Base-by-base conservation (phyloP, 148 eudicot genomes). In the Salicornia ramosissima region DNA sequence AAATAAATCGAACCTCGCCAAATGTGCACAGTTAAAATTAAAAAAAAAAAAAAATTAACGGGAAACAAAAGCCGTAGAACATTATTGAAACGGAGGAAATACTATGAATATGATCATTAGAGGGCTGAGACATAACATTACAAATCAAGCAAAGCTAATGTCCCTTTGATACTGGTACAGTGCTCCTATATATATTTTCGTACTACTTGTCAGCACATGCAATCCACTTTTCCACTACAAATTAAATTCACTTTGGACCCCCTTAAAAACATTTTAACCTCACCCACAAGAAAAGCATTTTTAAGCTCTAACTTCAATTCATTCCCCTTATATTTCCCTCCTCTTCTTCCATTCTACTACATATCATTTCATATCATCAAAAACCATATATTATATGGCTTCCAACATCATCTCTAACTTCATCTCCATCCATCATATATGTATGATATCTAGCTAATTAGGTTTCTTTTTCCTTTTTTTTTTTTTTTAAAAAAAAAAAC, bases 201-300 rank as follows among this genome's bases (percentile, higher is more conserved):
- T 82, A 84, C 83, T 86, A 81, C 82, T 82, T 85, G 87, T 88
- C 88, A 78, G 71, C 92, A 87, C 91, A 86, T 92, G 94, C 90
- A 80, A 78, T 85, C 94, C 91, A 86, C 97, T 90, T 89, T 83
- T 84, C 83, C 86, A 83, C 85, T 78, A 71, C 79, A n/a, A n/a
- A n/a, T n/a, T 77, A 65, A 71, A 71, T 72, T 69, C 72, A 33
- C 75, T 77, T 71, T 68, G 76, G 69, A 67, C 73, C 72, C 71
- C 45, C 69, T n/a, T 10, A 46, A 75, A 5, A 21, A 21, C 75
- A 69, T 73, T 82, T 85, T 70, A n/a, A 78, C 90, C 95, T 83
- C 90, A 74, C 69, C 71, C 71, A 31, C 90, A 87, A 88, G 97
- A 81, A 88, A 88, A 81, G 90, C 80, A 80, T 80, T 76, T 76